Evolutionary conservation across 1,284 basidiomycete genomes (phyloP).

Genomic region (Taiwanofungus camphoratus): DNA sequence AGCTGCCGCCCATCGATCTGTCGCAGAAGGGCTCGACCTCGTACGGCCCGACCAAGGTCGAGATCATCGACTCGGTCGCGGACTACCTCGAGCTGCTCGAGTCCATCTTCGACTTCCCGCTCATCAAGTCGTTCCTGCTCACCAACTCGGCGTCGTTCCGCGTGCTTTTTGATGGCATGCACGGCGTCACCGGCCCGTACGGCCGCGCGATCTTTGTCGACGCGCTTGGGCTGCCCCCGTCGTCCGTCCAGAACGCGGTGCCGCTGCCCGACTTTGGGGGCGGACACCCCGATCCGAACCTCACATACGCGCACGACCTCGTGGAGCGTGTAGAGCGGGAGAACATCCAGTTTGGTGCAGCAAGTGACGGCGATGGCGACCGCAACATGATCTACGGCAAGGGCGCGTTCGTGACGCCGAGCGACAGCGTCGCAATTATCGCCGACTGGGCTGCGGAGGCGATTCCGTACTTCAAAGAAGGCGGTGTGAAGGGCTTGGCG

Average conservation of each 20-base stretch:
- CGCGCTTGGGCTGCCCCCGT: constrained; percentile 74
- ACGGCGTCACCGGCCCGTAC: constrained; percentile 98
- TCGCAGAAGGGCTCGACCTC: constrained; percentile 76
- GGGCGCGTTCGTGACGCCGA: constrained; percentile 96
- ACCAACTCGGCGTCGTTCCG: constrained; percentile 65
- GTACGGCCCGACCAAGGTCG: constrained; percentile 82
- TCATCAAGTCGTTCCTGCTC: constrained; percentile 89
- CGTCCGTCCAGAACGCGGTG: constrained; percentile 86
- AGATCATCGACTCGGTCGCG: constrained; percentile 91
- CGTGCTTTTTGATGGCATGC: constrained; percentile 93
- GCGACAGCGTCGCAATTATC: constrained; percentile 97
- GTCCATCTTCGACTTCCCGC: constrained; percentile 90
- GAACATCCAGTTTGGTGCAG: constrained; percentile 90
- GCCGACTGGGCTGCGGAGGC: constrained; percentile 91
- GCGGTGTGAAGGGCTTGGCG: constrained; percentile 92
- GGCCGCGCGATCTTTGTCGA: constrained; percentile 86
- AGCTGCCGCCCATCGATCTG: constrained; percentile 65
- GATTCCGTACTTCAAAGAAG: constrained; percentile 94
- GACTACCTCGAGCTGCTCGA: constrained; percentile 87
- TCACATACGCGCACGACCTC: constrained; percentile 94
- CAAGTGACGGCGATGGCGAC: constrained; percentile 96
- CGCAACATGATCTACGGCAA: constrained; percentile 99
- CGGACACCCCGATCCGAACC: constrained; percentile 96
- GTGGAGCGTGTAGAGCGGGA: constrained; percentile 89
- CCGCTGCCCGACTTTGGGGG: constrained; percentile 95